Conservation (phyloP, 1,284 basidiomycete species). For the Porphyrellus sp. region DNA sequence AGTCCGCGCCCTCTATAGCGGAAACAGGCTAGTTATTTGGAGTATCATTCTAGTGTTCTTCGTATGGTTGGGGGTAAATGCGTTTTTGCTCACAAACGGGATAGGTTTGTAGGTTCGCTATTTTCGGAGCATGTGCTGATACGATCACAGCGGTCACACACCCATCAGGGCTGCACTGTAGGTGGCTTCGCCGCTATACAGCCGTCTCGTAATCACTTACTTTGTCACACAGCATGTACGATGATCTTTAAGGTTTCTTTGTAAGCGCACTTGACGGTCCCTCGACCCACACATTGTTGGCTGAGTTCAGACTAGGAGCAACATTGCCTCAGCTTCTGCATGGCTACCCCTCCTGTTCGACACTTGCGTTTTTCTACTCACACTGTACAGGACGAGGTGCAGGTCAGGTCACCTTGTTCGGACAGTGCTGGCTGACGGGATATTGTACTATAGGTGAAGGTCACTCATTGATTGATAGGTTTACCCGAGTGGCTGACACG, state of each 20-base stretch:
- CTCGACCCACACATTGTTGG: neutral
- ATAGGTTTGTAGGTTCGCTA: slow-evolving; percentile 16
- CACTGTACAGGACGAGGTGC: slow-evolving; percentile 34
- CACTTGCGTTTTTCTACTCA: slow-evolving; percentile 40
- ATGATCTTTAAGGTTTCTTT: slow-evolving; percentile 36
- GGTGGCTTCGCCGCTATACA: neutral
- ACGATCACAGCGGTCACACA: slow-evolving; percentile 20
- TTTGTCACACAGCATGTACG: slow-evolving; percentile 37
- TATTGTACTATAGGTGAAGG: slow-evolving; percentile 45
- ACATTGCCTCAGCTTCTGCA: slow-evolving; percentile 40
- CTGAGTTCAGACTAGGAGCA: slow-evolving; percentile 12
- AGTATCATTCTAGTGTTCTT: slow-evolving; percentile 28
- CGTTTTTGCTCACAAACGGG: slow-evolving; percentile 39
- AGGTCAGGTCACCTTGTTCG: slow-evolving; percentile 31
- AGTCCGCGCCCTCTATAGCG: slow-evolving; percentile 16
- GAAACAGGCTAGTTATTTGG: slow-evolving; percentile 24
- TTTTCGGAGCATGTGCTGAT: slow-evolving; percentile 1
- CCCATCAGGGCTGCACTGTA: slow-evolving; percentile 10
- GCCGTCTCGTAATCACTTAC: neutral
- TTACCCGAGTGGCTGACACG: neutral
- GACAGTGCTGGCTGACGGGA: slow-evolving; percentile 41
- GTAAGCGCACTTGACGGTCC: slow-evolving; percentile 3
- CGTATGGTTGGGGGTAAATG: slow-evolving; percentile 37
- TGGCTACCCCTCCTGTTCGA: slow-evolving; percentile 49
- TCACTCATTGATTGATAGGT: neutral